phyloP scores from a whole-genome alignment of 352 stramenopile species.

The Globisporangium spiculum region DNA sequence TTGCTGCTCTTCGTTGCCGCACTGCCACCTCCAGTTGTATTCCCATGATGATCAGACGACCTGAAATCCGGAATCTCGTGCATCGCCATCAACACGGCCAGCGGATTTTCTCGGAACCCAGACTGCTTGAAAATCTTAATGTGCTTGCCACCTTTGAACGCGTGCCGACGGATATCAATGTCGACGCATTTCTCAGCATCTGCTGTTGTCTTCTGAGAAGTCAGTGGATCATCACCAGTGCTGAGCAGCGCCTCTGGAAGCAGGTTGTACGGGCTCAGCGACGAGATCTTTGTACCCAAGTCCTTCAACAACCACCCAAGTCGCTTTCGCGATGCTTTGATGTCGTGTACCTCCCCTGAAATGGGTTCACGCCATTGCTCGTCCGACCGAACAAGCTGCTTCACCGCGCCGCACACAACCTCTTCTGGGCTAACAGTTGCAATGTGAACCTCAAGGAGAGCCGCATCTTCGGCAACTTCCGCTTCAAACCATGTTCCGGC shows the following conservation, averaged over 20 bases:
- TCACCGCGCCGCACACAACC: slow-evolving; percentile 24
- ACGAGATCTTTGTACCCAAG: slow-evolving; percentile 12
- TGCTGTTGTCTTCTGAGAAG: not conserved
- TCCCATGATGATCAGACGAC: not conserved
- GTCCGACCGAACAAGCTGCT: slow-evolving; percentile 29
- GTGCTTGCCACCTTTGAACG: slow-evolving; percentile 28
- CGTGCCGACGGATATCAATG: slow-evolving; percentile 28
- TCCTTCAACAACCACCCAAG: slow-evolving; percentile 24
- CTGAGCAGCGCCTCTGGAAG: slow-evolving; percentile 31
- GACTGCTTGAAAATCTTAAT: slow-evolving; percentile 33
- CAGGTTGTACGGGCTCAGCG: slow-evolving; percentile 27
- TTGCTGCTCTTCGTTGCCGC: not conserved
- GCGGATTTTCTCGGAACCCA: slow-evolving; percentile 46
- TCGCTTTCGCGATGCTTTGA: slow-evolving; percentile 13
- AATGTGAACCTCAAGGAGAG: slow-evolving; percentile 52
- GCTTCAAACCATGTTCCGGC: slow-evolving; percentile 44
- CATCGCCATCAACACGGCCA: slow-evolving; percentile 34
- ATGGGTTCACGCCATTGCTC: slow-evolving; percentile 26
- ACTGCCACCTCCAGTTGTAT: not conserved
- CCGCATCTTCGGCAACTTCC: slow-evolving; percentile 17
- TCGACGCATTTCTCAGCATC: slow-evolving; percentile 16
- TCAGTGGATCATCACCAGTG: not conserved
- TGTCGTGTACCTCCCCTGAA: slow-evolving; percentile 12
- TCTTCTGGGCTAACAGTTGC: slow-evolving; percentile 22
- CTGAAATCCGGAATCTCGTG: slow-evolving; percentile 33